Percentiles rank a stretch among this genome's conserved stretches.
Conservation (phyloP, 257 asterid species). For the Ocimum tenuiflorum region DNA sequence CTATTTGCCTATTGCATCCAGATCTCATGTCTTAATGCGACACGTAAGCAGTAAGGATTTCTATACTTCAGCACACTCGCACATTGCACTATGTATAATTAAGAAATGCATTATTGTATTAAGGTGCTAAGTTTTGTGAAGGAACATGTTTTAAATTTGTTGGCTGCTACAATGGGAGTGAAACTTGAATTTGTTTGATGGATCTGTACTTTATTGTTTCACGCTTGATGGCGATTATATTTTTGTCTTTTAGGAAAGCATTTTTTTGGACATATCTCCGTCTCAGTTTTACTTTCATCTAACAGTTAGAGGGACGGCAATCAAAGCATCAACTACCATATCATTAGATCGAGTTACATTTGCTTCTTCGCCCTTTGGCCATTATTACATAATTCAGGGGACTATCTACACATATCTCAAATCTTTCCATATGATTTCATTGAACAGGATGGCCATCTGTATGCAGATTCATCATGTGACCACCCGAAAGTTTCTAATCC, state of each 20-base stretch:
- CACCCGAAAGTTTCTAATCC: background rate
- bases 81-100: background rate
- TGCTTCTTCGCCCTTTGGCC: slow-evolving; percentile 1
- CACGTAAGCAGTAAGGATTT: too few species aligned
- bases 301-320: too few species aligned
- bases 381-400: slow-evolving; percentile 12
- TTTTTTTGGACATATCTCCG: background rate
- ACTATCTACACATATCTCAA: slow-evolving; percentile 19
- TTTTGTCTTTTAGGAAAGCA: background rate
- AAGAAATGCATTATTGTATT: background rate
- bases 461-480: slow-evolving; percentile 16
- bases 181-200: background rate
- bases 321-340: background rate
- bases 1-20: background rate
- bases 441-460: slow-evolving; percentile 9
- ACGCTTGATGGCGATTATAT: background rate
- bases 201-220: background rate
- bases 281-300: background rate
- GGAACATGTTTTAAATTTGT: background rate
- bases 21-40: too few species aligned
- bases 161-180: background rate
- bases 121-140: background rate
- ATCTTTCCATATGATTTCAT: slow-evolving; percentile 1
- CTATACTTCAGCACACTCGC: too few species aligned
- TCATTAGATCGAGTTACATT: background rate